These are phyloP conservation scores for Umbilicaria muhlenbergii DNA, from an alignment of 495 filamentous ascomycete genomes.

Conservation along the genomic window DNA sequence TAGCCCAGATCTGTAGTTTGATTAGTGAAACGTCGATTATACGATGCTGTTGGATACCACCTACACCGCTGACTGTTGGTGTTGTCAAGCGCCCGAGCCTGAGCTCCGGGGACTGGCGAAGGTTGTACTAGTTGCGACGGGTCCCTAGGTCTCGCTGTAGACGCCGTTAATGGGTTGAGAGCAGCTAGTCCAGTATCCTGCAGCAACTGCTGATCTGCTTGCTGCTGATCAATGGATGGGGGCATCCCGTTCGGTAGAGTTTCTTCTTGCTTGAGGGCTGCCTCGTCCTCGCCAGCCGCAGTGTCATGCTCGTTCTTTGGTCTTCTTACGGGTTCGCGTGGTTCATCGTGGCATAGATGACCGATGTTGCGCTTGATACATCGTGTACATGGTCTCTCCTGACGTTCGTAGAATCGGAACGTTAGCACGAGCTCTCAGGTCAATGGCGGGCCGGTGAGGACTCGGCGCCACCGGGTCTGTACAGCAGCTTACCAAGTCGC, in stretches of 20 bases:
- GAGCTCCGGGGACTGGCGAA: constrained; percentile 33
- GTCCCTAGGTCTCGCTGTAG: constrained; percentile 42
- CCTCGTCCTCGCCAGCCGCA: constrained; percentile 42
- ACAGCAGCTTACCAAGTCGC: constrained; percentile 76
- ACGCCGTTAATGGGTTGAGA: constrained; percentile 7
- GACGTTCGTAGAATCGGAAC: constrained; percentile 21
- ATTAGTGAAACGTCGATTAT: constrained; percentile 15
- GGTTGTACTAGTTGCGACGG: constrained; percentile 1
- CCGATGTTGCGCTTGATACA: constrained; percentile 99
- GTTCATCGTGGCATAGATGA: constrained; percentile 96
- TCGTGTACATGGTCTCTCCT: constrained; percentile 92
- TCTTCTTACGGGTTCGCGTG: constrained; percentile 64
- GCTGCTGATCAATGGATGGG: constrained; percentile 18
- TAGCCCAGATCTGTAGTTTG: constrained; percentile 40
- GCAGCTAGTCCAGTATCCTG: constrained; percentile 3
- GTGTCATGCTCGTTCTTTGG: constrained; percentile 51
- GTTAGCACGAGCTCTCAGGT: constrained; percentile 13
- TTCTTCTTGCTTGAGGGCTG: constrained; percentile 30
- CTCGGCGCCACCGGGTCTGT: background rate
- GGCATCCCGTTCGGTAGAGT: constrained; percentile 17
- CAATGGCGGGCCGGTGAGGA: no score
- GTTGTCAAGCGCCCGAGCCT: constrained; percentile 33
- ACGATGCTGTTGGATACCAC: constrained; percentile 24
- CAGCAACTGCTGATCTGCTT: constrained; percentile 10
- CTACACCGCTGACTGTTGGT: constrained; percentile 61